phyloP scores from a whole-genome alignment of 768 basidiomycete species.

The Serendipita sp. region DNA sequence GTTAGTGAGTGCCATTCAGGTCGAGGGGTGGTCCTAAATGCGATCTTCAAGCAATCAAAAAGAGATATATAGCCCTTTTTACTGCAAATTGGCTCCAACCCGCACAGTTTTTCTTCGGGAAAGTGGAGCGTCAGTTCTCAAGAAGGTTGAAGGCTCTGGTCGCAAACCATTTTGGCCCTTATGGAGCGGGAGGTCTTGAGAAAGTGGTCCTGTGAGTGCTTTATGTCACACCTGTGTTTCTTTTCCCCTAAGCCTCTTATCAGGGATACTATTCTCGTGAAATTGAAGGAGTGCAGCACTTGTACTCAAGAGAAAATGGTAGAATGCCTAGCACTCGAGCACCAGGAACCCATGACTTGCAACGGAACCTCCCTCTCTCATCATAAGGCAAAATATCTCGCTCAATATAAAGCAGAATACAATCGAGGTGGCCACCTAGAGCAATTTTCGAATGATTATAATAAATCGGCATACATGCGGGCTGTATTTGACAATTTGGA shows the following conservation, averaged over 20 bases:
- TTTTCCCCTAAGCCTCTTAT: neutral
- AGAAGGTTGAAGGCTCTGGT: constrained; percentile 30
- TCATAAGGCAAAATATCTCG: constrained; percentile 33
- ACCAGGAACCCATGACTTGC: constrained; percentile 30
- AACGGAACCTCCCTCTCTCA: constrained; percentile 37
- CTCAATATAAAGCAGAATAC: constrained; percentile 20
- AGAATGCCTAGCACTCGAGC: constrained; percentile 37
- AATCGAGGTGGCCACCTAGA: neutral
- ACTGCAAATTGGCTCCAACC: constrained; percentile 21
- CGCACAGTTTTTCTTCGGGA: constrained; percentile 29
- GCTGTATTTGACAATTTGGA: neutral
- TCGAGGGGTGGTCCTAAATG: too few species aligned
- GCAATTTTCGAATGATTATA: neutral
- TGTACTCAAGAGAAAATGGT: constrained; percentile 27
- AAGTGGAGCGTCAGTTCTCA: constrained; percentile 24
- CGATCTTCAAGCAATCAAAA: neutral
- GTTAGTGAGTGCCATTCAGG: neutral
- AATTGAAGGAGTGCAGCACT: constrained; percentile 30
- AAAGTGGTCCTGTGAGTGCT: constrained; percentile 31
- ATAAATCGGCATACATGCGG: neutral
- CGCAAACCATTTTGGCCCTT: constrained; percentile 31
- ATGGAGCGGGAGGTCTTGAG: constrained; percentile 37
- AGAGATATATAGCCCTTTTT: constrained; percentile 9
- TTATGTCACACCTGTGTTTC: neutral
- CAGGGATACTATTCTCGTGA: constrained; percentile 35